These are phyloP conservation scores for Trichoderma sp. DNA, from an alignment of 2,329 filamentous ascomycete genomes.

Conservation along the genomic window DNA sequence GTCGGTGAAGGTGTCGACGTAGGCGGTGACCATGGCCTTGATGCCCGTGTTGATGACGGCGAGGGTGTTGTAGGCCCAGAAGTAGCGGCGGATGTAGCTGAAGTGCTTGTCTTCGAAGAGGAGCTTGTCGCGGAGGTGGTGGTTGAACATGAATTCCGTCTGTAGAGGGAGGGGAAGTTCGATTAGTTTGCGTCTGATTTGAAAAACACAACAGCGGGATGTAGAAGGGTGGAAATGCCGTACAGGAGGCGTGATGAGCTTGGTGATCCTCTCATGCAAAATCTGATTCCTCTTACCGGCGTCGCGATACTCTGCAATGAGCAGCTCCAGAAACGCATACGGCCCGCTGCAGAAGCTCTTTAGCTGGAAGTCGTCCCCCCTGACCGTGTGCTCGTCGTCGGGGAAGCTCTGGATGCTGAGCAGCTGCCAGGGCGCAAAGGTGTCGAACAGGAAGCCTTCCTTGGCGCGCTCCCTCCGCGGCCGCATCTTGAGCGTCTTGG, in stretches of 20 bases:
- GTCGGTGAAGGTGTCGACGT: conserved; percentile 59
- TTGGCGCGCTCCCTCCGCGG: conserved; percentile 51
- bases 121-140: conserved; percentile 56
- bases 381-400: conserved; percentile 59
- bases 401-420: conserved; percentile 61
- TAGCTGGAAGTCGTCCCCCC: conserved; percentile 55
- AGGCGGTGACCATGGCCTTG: conserved; percentile 59
- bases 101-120: conserved; percentile 64
- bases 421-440: conserved; percentile 63
- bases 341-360: conserved; percentile 63
- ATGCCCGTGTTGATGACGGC: conserved; percentile 63
- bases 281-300: conserved; percentile 60
- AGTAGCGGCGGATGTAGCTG: conserved; percentile 63
- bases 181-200: background rate
- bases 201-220: background rate
- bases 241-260: conserved; percentile 61
- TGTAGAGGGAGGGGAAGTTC: conserved; percentile 24
- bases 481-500: conserved; percentile 52
- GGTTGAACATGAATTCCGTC: conserved; percentile 61
- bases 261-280: conserved; percentile 59
- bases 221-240: conserved; percentile 24
- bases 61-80: conserved; percentile 64
- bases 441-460: conserved; percentile 58
- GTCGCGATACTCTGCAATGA: conserved; percentile 63
- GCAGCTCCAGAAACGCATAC: conserved; percentile 61